Base-by-base conservation (phyloP, 257 asterid species). In the Avicennia marina region DNA sequence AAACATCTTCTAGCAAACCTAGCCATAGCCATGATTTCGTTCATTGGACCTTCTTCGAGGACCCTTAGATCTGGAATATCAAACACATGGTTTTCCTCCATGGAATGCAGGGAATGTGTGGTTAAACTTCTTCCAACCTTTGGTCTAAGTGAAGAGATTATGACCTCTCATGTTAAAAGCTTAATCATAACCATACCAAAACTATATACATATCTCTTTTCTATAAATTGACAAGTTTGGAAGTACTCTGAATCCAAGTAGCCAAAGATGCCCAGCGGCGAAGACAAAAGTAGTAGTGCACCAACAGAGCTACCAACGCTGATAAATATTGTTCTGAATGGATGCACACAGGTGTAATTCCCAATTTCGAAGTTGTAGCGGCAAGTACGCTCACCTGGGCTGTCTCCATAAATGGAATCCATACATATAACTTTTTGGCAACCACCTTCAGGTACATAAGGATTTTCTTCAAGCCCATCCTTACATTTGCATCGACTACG, bases 181-280 rank as follows among this genome's bases (percentile, higher is more conserved):
- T 74, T 73, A 6, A 74, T 67, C 54, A 74, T 19, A 1, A 74
- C 73, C 0, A 65, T 73, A 2, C 73, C 73, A 9, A 74, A 74
- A 11, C 73, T 69, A 16, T 69, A 74, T 0, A 64, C 75, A 11
- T 74, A 70, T 15, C 79, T 73, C 63, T 68, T 73, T 2, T 72
- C 78, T 0, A 74, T 72, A 24, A 61, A 66, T 31, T 61, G 66
- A 21, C 60, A 61, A 7, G 77, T 48, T 18, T 63, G 71, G 47
- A 72, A 72, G 56, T 73, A 73, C 63, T 73, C 78, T 0, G 78
- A 75, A 47, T 73, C 78, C 40, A 73, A 52, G 56, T 73, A 73
- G 4, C 75, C 78, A 2, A 68, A 63, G 5, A 75, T 73, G 12
- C 78, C 78, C 20, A 53, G 11, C 12, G 20, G 42, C 18, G 11